phyloP scores from a whole-genome alignment of 139 green algal species.

The Coelastrella sp. region DNA sequence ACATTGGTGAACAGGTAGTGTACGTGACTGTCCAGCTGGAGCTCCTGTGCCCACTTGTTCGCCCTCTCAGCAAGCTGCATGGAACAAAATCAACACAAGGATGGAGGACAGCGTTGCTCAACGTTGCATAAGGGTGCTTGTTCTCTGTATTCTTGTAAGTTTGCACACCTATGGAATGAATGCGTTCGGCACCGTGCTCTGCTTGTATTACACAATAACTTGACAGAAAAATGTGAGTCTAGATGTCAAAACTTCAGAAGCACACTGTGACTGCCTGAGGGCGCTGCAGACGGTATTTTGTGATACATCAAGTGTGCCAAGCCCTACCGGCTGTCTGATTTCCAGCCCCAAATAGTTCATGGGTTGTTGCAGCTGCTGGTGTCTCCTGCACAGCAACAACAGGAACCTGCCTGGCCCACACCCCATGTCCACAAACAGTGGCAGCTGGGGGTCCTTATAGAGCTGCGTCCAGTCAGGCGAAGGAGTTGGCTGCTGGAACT shows the following conservation, averaged over 20 bases:
- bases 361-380: conserved; percentile 34
- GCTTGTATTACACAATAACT: too few species aligned
- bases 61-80: conserved; percentile 80
- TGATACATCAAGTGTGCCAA: too few species aligned
- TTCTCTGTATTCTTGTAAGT: neutral
- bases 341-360: conserved; percentile 90
- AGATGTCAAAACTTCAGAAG: too few species aligned
- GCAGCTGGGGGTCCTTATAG: conserved; percentile 67
- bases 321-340: conserved; percentile 70
- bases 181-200: too few species aligned
- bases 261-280: too few species aligned
- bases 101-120: neutral
- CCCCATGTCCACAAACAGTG: conserved; percentile 88
- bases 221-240: too few species aligned
- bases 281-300: too few species aligned
- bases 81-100: neutral
- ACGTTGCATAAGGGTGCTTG: neutral
- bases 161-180: too few species aligned
- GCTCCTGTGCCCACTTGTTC: conserved; percentile 72
- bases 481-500: conserved; percentile 48
- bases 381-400: conserved; percentile 57
- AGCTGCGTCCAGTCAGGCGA: conserved; percentile 62
- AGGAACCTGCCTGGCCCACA: conserved; percentile 87
- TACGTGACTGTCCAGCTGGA: conserved; percentile 60
- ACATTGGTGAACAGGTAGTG: conserved; percentile 84